Evolutionary conservation across 768 basidiomycete species (phyloP), one percentile per base, ranked within the genome.

Genomic region (Lyophyllum atratum): DNA sequence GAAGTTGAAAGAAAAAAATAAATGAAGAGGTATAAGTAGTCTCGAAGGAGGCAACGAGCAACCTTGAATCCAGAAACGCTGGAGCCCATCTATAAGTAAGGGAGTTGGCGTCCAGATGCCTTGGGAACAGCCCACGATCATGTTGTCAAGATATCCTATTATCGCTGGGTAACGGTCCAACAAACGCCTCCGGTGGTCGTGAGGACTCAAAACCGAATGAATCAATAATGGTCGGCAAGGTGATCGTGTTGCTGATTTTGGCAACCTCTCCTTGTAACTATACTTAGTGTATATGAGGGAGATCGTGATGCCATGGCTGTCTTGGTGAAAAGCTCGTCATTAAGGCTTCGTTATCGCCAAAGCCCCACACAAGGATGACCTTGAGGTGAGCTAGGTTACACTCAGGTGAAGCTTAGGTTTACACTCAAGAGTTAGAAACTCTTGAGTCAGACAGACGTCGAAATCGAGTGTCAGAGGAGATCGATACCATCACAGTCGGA

Each of bases 161-260:
- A 75, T 77, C 73, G 73, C n/a, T n/a, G n/a, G n/a, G n/a, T n/a
- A n/a, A n/a, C 69, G 64, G 67, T 70, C 65, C 60, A 68, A 68
- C 68, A 66, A 67, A 70, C 70, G 49, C 52, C 51, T 50, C 43
- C 29, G 70, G 60, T 70, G 68, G 77, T 75, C 64, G 75, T 65
- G 73, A 74, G 68, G 69, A 65, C 71, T n/a, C 61, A 70, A 73
- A 71, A 74, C 61, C 66, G 69, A 68, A 70, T 74, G 73, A 69
- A 68, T 76, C 76, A 76, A 77, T 71, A 70, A 70, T 70, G 68
- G 85, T 87, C 82, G 84, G 81, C 85, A 86, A 85, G 85, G 85
- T 62, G 81, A 86, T 73, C 68, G 66, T 57, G 46, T 70, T 73
- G 65, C 71, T 69, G 67, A 67, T 69, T 66, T 59, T 43, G 58